phyloP scores from a whole-genome alignment of 352 stramenopile genomes.

The Pythium dissimile region DNA sequence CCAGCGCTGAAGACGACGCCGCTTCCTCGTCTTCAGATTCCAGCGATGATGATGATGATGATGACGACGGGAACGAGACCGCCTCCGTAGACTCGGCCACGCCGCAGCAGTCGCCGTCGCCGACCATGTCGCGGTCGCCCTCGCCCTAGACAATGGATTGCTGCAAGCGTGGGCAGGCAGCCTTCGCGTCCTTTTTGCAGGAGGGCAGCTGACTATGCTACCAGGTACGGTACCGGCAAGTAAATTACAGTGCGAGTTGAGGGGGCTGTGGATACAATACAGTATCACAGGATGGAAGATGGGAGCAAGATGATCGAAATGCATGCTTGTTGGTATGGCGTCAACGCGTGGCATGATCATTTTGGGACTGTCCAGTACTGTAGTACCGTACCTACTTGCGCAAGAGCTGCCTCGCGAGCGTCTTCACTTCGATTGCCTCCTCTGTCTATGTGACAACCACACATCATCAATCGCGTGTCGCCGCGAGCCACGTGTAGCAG shows the following conservation, averaged over 20 bases:
- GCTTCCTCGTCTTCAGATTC: conserved; percentile 18
- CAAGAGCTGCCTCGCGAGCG: conserved; percentile 14
- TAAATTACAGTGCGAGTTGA: too few relatives aligned
- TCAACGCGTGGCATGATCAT: too few relatives aligned
- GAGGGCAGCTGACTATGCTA: neutral
- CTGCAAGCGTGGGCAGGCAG: too few relatives aligned
- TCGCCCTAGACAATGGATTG: conserved; percentile 31
- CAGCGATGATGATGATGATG: conserved; percentile 29
- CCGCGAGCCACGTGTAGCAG: too few relatives aligned
- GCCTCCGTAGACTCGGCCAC: conserved; percentile 50
- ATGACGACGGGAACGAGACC: conserved; percentile 42
- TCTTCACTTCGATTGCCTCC: conserved; percentile 5
- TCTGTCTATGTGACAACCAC: conserved; percentile 9
- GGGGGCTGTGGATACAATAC: too few relatives aligned
- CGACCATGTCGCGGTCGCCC: conserved; percentile 56
- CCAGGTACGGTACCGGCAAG: too few relatives aligned
- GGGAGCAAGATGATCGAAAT: neutral
- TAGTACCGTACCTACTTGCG: conserved; percentile 8
- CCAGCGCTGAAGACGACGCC: conserved; percentile 11
- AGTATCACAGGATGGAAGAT: neutral
- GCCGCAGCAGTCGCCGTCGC: conserved; percentile 38
- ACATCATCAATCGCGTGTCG: neutral
- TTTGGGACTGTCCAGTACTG: too few relatives aligned
- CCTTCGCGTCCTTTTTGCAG: neutral
- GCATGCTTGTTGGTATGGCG: conserved; percentile 9